Evolutionary conservation across 208 protist species (phyloP), one percentile per base, ranked within the genome.

Genomic region (Strigomonas oncopelti): DNA sequence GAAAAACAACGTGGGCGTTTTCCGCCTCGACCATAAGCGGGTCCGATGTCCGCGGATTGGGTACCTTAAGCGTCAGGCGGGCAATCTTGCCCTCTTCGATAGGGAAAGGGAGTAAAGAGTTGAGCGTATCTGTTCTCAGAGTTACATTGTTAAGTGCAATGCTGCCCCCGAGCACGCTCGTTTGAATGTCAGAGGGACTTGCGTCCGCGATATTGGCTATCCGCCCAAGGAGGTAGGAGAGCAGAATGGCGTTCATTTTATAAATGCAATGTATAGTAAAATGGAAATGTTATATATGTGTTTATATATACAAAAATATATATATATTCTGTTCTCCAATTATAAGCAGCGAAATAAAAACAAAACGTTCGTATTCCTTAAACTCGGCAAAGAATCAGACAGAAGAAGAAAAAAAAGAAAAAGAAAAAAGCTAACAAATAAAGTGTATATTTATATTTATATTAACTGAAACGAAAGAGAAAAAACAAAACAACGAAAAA

Each of bases 121-220:
- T 88, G 46, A 91, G 24, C 20, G 75, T 81, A 22, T 90, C 81
- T n/a, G 61, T 66, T 0, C 83, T 71, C 25, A 95, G 65, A 0
- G 60, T 31, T 2, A 92, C 25, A 70, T 92, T 83, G 42, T 77
- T 67, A 27, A 95, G 66, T 8, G 66, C 67, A 18, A 93, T 55
- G 31, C 58, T 78, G 31, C 90, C 77, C 25, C 63, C 68, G 24
- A 73, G 65, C 29, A 95, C 53, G 9, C 83, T 88, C 18, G 79
- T 90, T 57, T 93, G 75, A 3, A 95, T 76, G 61, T 93, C 81
- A 0, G 46, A 65, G 0, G 81, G 81, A 36, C 79, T 71, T 45
- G 92, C 75, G 69, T 95, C 87, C 16, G 84, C 90, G 20, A 95
- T 72, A 54, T 90, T 86, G 20, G 85, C 77, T 24, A 95, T 29